phyloP scores from a whole-genome alignment of 805 yeast genomes.

The Starmerella potacharoeniae region DNA sequence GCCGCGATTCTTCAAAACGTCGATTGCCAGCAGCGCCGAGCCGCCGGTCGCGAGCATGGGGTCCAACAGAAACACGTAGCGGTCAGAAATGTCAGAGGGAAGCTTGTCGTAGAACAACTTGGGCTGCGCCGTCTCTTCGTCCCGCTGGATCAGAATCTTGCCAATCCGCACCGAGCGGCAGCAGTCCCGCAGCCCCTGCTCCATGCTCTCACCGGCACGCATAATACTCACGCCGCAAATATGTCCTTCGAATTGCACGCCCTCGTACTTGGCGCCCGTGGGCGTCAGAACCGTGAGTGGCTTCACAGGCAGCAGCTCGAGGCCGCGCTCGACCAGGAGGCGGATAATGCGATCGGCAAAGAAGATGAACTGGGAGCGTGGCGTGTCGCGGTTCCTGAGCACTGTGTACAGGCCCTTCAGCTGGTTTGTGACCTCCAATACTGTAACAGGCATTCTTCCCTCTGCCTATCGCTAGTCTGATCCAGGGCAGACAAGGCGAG shows the following conservation, averaged over 20 bases:
- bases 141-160: slow-evolving; percentile 91
- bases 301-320: slow-evolving; percentile 86
- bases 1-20: slow-evolving; percentile 75
- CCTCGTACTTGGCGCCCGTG: slow-evolving; percentile 57
- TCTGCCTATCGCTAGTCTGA: not conserved
- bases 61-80: slow-evolving; percentile 84
- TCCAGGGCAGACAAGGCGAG: not conserved
- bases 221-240: slow-evolving; percentile 97
- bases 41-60: slow-evolving; percentile 99
- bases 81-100: slow-evolving; percentile 79
- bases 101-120: slow-evolving; percentile 85
- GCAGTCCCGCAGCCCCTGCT: slow-evolving; percentile 94
- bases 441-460: slow-evolving; percentile 15
- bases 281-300: slow-evolving; percentile 60
- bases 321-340: slow-evolving; percentile 85
- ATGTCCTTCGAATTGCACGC: slow-evolving; percentile 75
- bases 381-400: slow-evolving; percentile 70
- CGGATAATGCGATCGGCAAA: slow-evolving; percentile 93
- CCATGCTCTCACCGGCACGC: slow-evolving; percentile 99
- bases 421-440: slow-evolving; percentile 84
- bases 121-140: slow-evolving; percentile 93
- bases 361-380: slow-evolving; percentile 86
- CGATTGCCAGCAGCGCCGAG: slow-evolving; percentile 93
- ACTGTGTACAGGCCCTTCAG: slow-evolving; percentile 76
- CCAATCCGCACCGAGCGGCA: slow-evolving; percentile 95